These are phyloP conservation scores for Alternaria dauci DNA, from an alignment of 2,329 filamentous ascomycete genomes.

Conservation along the genomic window DNA sequence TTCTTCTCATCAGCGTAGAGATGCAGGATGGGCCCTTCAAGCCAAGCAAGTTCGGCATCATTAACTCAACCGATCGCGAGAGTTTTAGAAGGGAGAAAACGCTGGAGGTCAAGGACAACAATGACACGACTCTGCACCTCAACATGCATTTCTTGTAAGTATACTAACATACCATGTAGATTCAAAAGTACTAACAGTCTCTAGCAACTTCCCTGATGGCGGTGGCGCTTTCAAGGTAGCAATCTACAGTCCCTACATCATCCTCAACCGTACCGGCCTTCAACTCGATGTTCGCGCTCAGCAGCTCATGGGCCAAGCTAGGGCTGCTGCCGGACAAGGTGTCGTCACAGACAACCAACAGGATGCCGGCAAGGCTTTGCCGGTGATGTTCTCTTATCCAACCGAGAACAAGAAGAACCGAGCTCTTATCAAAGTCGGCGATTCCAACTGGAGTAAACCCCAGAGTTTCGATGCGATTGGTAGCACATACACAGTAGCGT, in stretches of 20 bases:
- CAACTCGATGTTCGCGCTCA: slow-evolving; percentile 89
- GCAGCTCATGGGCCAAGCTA: slow-evolving; percentile 83
- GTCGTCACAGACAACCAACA: slow-evolving; percentile 64
- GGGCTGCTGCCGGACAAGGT: slow-evolving; percentile 82
- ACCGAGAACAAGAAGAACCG: slow-evolving; percentile 91
- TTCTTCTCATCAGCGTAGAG: slow-evolving; percentile 90
- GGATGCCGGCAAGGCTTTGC: slow-evolving; percentile 77
- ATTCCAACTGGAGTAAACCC: slow-evolving; percentile 95
- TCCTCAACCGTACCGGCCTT: slow-evolving; percentile 94
- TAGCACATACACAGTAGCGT: slow-evolving; percentile 85
- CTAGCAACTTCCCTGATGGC: slow-evolving; percentile 78
- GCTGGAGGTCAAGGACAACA: slow-evolving; percentile 83
- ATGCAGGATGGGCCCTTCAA: slow-evolving; percentile 97
- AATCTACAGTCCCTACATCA: slow-evolving; percentile 91
- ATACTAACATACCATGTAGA: not conserved
- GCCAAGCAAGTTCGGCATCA: slow-evolving; percentile 94
- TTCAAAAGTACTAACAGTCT: slow-evolving; percentile 21
- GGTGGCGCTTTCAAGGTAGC: slow-evolving; percentile 96
- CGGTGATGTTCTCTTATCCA: slow-evolving; percentile 95
- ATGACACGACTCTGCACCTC: slow-evolving; percentile 79
- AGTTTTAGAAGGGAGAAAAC: slow-evolving; percentile 87
- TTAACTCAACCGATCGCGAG: slow-evolving; percentile 87
- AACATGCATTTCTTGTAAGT: slow-evolving; percentile 85
- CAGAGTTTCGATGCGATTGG: slow-evolving; percentile 98
- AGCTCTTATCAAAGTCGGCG: slow-evolving; percentile 83